A percentile compares a stretch with the other conserved stretches of the same genome.
phyloP scores from a whole-genome alignment of 2,329 filamentous ascomycete genomes.

The Aspergillus uvarum region DNA sequence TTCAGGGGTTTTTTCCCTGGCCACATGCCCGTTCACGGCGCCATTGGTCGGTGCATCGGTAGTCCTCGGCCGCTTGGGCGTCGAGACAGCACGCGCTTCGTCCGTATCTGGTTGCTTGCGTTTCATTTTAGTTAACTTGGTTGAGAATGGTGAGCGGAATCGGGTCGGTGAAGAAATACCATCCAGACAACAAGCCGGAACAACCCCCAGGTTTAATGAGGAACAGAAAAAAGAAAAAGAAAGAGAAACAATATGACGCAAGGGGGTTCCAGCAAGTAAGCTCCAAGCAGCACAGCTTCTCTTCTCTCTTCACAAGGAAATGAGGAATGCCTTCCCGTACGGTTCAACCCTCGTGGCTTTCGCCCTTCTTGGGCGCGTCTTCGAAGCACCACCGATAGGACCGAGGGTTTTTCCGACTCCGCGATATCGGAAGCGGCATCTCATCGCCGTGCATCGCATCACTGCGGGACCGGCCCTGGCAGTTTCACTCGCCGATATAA shows the following conservation, averaged over 20 bases:
- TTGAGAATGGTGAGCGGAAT: not conserved
- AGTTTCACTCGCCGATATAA: conserved; percentile 1
- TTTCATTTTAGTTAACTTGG: conserved; percentile 38
- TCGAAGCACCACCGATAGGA: conserved; percentile 19
- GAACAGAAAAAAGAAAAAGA: conserved; percentile 28
- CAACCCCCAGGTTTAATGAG: conserved; percentile 1
- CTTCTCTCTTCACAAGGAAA: not conserved
- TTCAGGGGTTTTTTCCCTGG: conserved; percentile 25
- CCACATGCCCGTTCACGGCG: conserved; percentile 27
- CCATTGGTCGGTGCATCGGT: conserved; percentile 23
- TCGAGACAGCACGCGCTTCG: conserved; percentile 36
- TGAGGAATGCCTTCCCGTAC: not conserved
- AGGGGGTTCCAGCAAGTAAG: not conserved
- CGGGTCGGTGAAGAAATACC: conserved; percentile 29
- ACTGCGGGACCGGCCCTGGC: conserved; percentile 4
- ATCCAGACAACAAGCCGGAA: conserved; percentile 20
- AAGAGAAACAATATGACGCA: conserved; percentile 23
- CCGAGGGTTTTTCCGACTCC: conserved; percentile 34
- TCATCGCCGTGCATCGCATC: conserved; percentile 8
- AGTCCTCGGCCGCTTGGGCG: conserved; percentile 41
- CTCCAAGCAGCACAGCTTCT: not conserved
- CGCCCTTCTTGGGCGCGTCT: conserved; percentile 16
- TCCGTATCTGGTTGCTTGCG: conserved; percentile 43
- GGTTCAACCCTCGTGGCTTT: conserved; percentile 10
- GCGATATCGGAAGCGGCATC: conserved; percentile 29